Base-by-base conservation (phyloP, 768 basidiomycete genomes). In the Pisolithus marmoratus region DNA sequence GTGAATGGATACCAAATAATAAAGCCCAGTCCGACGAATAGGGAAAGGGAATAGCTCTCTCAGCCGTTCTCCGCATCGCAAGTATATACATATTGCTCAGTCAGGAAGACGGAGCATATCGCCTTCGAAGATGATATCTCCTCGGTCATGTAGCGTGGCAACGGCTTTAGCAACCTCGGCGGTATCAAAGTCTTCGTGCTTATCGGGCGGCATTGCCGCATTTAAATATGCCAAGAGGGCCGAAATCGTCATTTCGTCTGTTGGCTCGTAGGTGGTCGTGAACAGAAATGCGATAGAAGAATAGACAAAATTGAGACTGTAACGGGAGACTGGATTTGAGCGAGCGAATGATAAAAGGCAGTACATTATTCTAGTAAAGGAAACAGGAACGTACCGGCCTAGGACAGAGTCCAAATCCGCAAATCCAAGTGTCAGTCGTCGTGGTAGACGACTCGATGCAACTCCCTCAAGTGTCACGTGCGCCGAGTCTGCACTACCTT, bases 181-280 rank as follows among this genome's bases (percentile, higher is more conserved):
- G 12, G 85, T 87, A 65, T 90, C 87, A 55, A 87, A 90, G 56
- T 90, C 87, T 70, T 89, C 87, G 61, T 87, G 81, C 67, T 89
- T 89, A 63, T 88, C 87, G 24, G 72, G 73, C 4, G 87, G 87
- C 71, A 89, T 79, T 5, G 85, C 85, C 2, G 85, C 81, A 60
- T 89, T 89, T 51, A 90, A 74, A 64, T 86, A 87, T 4, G 82
- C 76, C 31, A 90, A 70, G 23, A 90, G 70, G 8, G 83, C 70
- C 3, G 84, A 83, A 60, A 90, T 81, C 7, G 79, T 79, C 71
- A 90, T 72, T 54, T 87, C 84, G 66, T 89, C 87, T 22, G 75
- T 67, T 15, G 72, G 58, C 54, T 80, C 82, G 66, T 87, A 86
- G 23, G 87, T 87, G 44, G 83, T 81, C 46, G 70, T 63, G 72